Conservation (phyloP, 257 asterid genomes). For the Asclepias syriaca region DNA sequence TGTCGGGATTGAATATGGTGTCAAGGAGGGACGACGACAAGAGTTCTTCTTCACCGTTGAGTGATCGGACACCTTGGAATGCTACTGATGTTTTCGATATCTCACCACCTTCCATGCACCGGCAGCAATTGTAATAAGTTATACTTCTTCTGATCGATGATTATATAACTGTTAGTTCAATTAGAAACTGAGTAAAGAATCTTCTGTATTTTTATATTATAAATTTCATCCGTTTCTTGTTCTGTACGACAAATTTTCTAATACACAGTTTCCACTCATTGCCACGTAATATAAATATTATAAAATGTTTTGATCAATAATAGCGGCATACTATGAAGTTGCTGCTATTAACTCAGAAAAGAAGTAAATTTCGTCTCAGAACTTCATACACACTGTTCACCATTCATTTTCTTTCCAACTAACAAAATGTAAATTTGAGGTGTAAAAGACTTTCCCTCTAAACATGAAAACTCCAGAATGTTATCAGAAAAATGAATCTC, state of each 20-base stretch:
- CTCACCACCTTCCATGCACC: not conserved
- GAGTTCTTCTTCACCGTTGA: slow-evolving; percentile 13
- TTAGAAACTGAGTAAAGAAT: not conserved
- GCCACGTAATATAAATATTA: too few species aligned
- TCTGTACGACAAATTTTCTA: too few species aligned
- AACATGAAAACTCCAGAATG: not conserved
- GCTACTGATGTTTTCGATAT: slow-evolving; percentile 16
- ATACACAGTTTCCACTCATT: too few species aligned
- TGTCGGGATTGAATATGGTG: slow-evolving; percentile 20
- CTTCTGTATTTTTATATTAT: too few species aligned
- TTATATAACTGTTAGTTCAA: not conserved
- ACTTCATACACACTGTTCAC: not conserved
- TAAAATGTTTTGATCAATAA: too few species aligned
- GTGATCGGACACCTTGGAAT: slow-evolving; percentile 25
- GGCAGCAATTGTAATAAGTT: not conserved
- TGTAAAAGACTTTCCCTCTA: not conserved
- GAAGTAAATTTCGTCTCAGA: not conserved
- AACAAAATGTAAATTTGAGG: not conserved
- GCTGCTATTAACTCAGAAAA: too few species aligned
- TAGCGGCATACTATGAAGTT: not conserved
- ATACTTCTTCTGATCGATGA: not conserved
- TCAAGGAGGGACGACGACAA: slow-evolving; percentile 13
- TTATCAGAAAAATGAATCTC: not conserved
- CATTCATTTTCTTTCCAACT: not conserved
- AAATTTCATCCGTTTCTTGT: too few species aligned